A percentile compares a stretch with the other conserved stretches of the same genome.
Evolutionary conservation across 225 moss, liverwort and hornwort genomes (phyloP).

Genomic region (Thuidium tamariscinum): DNA sequence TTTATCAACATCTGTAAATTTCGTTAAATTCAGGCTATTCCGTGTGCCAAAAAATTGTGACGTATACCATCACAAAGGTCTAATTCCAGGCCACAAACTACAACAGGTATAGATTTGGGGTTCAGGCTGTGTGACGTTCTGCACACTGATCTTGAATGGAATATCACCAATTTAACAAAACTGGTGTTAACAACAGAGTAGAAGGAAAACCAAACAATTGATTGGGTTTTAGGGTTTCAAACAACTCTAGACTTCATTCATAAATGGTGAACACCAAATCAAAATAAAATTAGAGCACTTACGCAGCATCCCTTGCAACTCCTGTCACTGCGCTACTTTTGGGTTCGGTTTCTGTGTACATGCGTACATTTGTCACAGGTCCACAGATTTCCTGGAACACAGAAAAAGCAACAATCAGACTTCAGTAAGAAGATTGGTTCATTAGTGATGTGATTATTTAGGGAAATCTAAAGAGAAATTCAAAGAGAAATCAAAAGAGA

Average conservation of each 20-base stretch:
- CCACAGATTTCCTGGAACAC: slow-evolving; percentile 50
- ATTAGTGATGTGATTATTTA: background rate
- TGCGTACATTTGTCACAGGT: slow-evolving; percentile 56
- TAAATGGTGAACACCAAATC: background rate
- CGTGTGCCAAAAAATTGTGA: too few relatives aligned
- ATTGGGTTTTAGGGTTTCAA: too few relatives aligned
- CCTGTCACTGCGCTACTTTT: slow-evolving; percentile 26
- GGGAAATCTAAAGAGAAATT: background rate
- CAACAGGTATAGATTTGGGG: too few relatives aligned
- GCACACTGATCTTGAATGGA: too few relatives aligned
- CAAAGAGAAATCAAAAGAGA: background rate
- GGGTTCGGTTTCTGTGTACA: slow-evolving; percentile 57
- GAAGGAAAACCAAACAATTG: background rate
- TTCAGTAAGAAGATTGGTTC: background rate
- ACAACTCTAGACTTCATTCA: background rate
- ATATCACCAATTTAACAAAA: too few relatives aligned
- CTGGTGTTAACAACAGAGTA: background rate
- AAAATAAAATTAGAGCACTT: slow-evolving; percentile 13
- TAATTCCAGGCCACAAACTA: too few relatives aligned
- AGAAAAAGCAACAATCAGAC: background rate
- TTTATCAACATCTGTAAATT: background rate
- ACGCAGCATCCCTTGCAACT: slow-evolving; percentile 82
- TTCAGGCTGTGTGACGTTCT: too few relatives aligned
- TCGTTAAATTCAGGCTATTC: too few relatives aligned
- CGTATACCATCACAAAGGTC: too few relatives aligned